phyloP scores from a whole-genome alignment of 2,329 filamentous ascomycete genomes.

The Epichloe scottii region DNA sequence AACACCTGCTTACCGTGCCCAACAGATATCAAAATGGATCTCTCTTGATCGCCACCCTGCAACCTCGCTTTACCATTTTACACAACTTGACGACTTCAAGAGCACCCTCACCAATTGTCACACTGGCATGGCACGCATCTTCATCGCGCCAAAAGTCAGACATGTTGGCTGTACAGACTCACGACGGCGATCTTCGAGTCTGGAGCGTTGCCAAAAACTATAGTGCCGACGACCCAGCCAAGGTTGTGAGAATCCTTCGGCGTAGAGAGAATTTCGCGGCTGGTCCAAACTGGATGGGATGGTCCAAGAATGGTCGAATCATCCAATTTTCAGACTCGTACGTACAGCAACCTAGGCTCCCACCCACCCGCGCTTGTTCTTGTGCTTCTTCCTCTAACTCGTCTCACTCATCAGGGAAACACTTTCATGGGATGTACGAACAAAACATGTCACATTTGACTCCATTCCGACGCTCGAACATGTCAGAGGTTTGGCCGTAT shows the following conservation, averaged over 20 bases:
- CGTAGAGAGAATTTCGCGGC: constrained; percentile 59
- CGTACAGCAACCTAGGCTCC: constrained; percentile 25
- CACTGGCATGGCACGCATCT: constrained; percentile 88
- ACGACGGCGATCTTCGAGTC: constrained; percentile 83
- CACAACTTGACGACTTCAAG: constrained; percentile 81
- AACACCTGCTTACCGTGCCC: constrained; percentile 6
- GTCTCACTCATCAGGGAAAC: constrained; percentile 51
- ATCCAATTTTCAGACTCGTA: constrained; percentile 87
- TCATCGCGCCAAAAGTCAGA: constrained; percentile 94
- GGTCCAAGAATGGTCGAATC: constrained; percentile 96
- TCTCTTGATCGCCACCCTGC: constrained; percentile 75
- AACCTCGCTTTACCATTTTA: constrained; percentile 85
- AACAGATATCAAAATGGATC: constrained; percentile 86
- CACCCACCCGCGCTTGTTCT: neutral
- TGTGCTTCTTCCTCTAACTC: neutral
- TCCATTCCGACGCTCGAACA: constrained; percentile 73
- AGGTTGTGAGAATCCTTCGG: constrained; percentile 79
- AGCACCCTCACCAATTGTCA: constrained; percentile 75
- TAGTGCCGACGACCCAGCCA: constrained; percentile 60
- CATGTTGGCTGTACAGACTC: constrained; percentile 88
- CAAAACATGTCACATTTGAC: constrained; percentile 91
- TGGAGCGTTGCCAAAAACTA: constrained; percentile 89
- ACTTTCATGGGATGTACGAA: constrained; percentile 90
- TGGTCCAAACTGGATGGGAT: constrained; percentile 90
- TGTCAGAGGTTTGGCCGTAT: constrained; percentile 71